phyloP scores from a whole-genome alignment of 306 rosid species.

The Lathyrus tuberosus region DNA sequence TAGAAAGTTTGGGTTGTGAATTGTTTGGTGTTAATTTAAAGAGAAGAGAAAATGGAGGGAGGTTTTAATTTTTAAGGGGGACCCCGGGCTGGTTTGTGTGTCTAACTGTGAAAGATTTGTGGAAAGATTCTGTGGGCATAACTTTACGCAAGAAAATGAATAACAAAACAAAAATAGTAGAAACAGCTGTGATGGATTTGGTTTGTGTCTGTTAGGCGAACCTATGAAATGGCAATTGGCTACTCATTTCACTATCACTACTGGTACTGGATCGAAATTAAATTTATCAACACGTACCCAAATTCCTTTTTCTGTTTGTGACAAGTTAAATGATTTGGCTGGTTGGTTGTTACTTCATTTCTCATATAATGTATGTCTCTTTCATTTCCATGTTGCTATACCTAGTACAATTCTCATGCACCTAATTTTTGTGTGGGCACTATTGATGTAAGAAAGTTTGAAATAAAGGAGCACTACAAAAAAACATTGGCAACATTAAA shows the following conservation, averaged over 20 bases:
- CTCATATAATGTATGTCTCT: not conserved
- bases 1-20: not conserved
- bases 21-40: not conserved
- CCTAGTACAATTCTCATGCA: not conserved
- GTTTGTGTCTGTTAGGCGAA: constrained; percentile 54
- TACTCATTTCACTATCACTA: not conserved
- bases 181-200: constrained; percentile 46
- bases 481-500: no score
- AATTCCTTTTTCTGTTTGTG: constrained; percentile 6
- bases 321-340: not conserved
- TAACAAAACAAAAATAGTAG: constrained; percentile 57
- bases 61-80: constrained; percentile 34
- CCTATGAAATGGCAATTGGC: constrained; percentile 7
- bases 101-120: constrained; percentile 72
- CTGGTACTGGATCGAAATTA: constrained; percentile 16
- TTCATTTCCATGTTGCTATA: not conserved
- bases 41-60: not conserved
- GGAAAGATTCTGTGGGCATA: constrained; percentile 72
- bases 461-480: no score
- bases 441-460: not conserved
- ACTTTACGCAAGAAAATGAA: constrained; percentile 58
- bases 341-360: constrained; percentile 4
- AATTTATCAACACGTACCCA: constrained; percentile 1
- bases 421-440: not conserved
- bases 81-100: constrained; percentile 22